Evolutionary conservation across 768 basidiomycete genomes (phyloP).

Genomic region (Boletus vinaceobasis): DNA sequence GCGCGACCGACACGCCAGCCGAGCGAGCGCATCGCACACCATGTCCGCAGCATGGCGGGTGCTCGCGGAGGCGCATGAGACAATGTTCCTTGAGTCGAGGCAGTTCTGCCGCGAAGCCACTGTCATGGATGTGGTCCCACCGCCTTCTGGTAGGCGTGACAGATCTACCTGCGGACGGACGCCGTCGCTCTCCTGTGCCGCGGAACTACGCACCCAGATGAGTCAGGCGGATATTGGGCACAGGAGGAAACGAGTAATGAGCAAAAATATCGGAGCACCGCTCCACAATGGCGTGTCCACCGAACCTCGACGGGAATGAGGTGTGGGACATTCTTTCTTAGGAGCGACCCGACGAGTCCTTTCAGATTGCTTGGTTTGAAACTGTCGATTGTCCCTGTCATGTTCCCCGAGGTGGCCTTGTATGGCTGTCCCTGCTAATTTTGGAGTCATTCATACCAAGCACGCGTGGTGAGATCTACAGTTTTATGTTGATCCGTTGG

Average conservation of each 20-base stretch:
- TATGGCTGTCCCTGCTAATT: slow-evolving; percentile 23
- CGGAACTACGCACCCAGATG: slow-evolving; percentile 26
- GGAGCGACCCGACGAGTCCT: slow-evolving; percentile 15
- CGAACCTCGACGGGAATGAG: slow-evolving; percentile 22
- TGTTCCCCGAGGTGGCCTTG: slow-evolving; percentile 19
- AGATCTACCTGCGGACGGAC: slow-evolving; percentile 6
- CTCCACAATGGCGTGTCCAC: slow-evolving; percentile 36
- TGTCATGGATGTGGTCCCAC: slow-evolving; percentile 45
- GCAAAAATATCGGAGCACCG: slow-evolving; percentile 26
- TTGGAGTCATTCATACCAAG: slow-evolving; percentile 12
- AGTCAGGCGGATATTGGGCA: slow-evolving; percentile 35
- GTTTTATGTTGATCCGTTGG: slow-evolving; percentile 26
- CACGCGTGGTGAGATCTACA: slow-evolving; percentile 27
- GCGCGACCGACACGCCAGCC: not conserved
- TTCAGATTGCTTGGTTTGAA: slow-evolving; percentile 18
- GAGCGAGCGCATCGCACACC: not conserved
- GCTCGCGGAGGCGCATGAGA: slow-evolving; percentile 30
- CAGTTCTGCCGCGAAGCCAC: slow-evolving; percentile 33
- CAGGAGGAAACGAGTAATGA: slow-evolving; percentile 22
- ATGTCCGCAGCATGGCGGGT: slow-evolving; percentile 13
- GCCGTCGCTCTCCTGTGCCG: not conserved
- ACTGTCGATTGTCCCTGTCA: slow-evolving; percentile 11
- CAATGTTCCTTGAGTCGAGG: slow-evolving; percentile 27
- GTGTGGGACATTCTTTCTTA: slow-evolving; percentile 17
- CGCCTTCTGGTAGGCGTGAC: slow-evolving; percentile 9